A percentile compares a stretch with the other conserved stretches of the same genome.
Conservation (phyloP, 1,284 basidiomycete species). For the Boletus mariae region DNA sequence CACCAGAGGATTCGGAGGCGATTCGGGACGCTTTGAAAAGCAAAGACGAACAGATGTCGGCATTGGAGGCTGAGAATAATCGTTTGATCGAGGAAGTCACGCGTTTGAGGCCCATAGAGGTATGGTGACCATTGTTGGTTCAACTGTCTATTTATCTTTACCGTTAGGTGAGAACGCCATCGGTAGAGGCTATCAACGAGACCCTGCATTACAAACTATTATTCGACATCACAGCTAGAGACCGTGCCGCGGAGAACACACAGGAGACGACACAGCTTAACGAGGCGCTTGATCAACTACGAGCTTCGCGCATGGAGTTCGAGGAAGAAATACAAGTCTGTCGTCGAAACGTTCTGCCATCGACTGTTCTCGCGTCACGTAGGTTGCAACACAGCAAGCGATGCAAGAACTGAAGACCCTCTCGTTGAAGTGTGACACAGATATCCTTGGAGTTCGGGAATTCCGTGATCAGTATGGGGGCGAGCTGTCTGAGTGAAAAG, state of each 20-base stretch:
- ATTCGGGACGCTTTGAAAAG: slow-evolving; percentile 42
- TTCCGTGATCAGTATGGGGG: slow-evolving; percentile 64
- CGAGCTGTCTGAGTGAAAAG: slow-evolving; percentile 55
- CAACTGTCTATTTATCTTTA: slow-evolving; percentile 3
- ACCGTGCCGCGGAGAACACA: slow-evolving; percentile 35
- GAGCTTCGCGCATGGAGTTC: slow-evolving; percentile 41
- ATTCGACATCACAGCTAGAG: slow-evolving; percentile 41
- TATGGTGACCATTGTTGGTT: slow-evolving; percentile 24
- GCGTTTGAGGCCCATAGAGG: slow-evolving; percentile 43
- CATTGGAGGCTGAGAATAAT: slow-evolving; percentile 45
- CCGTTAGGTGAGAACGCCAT: slow-evolving; percentile 43
- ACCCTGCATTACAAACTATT: slow-evolving; percentile 50
- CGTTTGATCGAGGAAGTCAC: slow-evolving; percentile 40
- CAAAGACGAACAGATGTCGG: slow-evolving; percentile 22
- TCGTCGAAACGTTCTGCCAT: slow-evolving; percentile 11
- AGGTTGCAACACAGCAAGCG: slow-evolving; percentile 47
- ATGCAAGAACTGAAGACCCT: slow-evolving; percentile 51
- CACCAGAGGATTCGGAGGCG: slow-evolving; percentile 34
- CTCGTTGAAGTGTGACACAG: too few relatives aligned
- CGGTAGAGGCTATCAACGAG: slow-evolving; percentile 44
- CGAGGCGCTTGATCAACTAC: slow-evolving; percentile 41
- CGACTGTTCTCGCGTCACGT: slow-evolving; percentile 18
- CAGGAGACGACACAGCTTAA: slow-evolving; percentile 37
- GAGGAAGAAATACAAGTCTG: slow-evolving; percentile 46
- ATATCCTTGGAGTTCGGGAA: slow-evolving; percentile 66